Evolutionary conservation across 2,329 filamentous ascomycete genomes (phyloP).

Genomic region (Diaporthe australafricana): DNA sequence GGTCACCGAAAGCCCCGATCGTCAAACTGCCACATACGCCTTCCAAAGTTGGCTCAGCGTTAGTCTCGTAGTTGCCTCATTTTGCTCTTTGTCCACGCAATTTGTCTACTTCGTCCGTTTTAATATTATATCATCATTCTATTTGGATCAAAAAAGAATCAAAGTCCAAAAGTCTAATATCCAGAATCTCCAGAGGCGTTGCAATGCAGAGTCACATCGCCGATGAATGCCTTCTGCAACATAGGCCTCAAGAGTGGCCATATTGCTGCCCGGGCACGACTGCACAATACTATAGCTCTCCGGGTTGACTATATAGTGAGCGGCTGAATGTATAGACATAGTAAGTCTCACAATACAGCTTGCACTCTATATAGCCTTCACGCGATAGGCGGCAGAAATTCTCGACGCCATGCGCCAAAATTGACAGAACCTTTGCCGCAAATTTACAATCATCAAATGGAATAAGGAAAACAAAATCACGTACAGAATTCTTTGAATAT

Average conservation of each 20-base stretch:
- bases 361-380: not conserved
- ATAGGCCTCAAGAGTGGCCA: not conserved
- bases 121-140: rapidly evolving
- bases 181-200: not conserved
- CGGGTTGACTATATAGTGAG: not conserved
- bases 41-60: not conserved
- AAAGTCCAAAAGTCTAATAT: not conserved
- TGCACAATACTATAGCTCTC: not conserved
- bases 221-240: not conserved
- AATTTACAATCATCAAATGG: too few relatives aligned
- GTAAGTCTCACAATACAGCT: slow-evolving; percentile 1
- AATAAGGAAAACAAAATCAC: too few relatives aligned
- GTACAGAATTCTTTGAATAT: too few relatives aligned
- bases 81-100: not conserved
- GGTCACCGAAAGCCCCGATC: not conserved
- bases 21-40: not conserved
- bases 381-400: not conserved
- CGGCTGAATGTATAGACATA: not conserved
- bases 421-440: not conserved
- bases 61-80: not conserved
- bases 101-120: not conserved
- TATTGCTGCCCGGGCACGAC: not conserved
- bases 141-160: too few relatives aligned
- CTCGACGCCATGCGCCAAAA: too few relatives aligned
- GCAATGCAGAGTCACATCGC: too few relatives aligned